Evolutionary conservation across 768 basidiomycete species (phyloP).

Genomic region (Pluteus cervinus): DNA sequence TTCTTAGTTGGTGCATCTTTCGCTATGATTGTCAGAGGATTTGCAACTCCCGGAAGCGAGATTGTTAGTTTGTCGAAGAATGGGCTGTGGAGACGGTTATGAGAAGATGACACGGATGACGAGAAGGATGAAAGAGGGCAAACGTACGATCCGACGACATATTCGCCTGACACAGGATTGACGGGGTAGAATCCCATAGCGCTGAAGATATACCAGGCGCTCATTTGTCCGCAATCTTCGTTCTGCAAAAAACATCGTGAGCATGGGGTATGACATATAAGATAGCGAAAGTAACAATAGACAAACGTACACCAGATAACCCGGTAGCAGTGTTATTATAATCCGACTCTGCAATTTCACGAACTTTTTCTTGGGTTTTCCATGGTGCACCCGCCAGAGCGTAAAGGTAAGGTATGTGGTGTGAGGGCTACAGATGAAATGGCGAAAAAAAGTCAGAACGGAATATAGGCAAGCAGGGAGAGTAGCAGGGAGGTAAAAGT

Average conservation of each 20-base stretch:
- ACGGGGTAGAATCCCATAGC: constrained; percentile 84
- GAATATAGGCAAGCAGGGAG: background rate
- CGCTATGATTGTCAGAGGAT: constrained; percentile 45
- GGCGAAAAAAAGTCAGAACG: background rate
- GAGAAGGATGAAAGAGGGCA: background rate
- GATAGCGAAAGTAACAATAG: background rate
- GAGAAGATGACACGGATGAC: background rate
- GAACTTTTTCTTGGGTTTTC: constrained; percentile 66
- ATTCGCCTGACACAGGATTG: constrained; percentile 71
- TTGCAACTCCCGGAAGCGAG: constrained; percentile 36
- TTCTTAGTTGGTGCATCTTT: constrained; percentile 50
- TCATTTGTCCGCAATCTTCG: constrained; percentile 90
- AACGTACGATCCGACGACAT: constrained; percentile 68
- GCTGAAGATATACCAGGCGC: constrained; percentile 82
- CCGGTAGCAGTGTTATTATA: constrained; percentile 68
- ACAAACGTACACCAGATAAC: constrained; percentile 55
- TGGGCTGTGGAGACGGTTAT: constrained; percentile 23
- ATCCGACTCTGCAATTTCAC: constrained; percentile 54
- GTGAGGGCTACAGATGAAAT: constrained; percentile 52
- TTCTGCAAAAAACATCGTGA: constrained; percentile 38
- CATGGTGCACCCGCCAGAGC: constrained; percentile 64
- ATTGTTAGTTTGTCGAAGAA: constrained; percentile 51
- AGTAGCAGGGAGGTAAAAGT: background rate
- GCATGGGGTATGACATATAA: constrained; percentile 1
- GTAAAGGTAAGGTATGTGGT: constrained; percentile 84